phyloP scores from a whole-genome alignment of 176 grass and related monocot genomes.

The Puccinellia tenuiflora region DNA sequence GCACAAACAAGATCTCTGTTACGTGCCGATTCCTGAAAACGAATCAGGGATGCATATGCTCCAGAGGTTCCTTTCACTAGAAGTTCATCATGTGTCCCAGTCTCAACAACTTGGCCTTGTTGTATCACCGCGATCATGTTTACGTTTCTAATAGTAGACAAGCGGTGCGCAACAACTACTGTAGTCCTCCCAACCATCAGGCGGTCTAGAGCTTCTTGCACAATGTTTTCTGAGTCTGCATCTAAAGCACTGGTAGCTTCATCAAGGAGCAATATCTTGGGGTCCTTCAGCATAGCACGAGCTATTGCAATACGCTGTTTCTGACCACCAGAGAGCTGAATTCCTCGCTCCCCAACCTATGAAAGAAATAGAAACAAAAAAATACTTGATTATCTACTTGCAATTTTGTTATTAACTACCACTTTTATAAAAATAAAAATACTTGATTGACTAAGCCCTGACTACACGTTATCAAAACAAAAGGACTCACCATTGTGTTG shows the following conservation, averaged over 20 bases:
- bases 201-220: slow-evolving; percentile 91
- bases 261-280: slow-evolving; percentile 95
- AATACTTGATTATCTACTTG: background rate
- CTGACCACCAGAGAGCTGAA: slow-evolving; percentile 94
- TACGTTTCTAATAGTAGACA: slow-evolving; percentile 85
- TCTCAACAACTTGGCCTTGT: slow-evolving; percentile 92
- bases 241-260: slow-evolving; percentile 98
- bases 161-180: slow-evolving; percentile 87
- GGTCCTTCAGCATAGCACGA: slow-evolving; percentile 92
- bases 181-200: slow-evolving; percentile 96
- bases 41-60: slow-evolving; percentile 81
- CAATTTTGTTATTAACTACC: too few relatives aligned
- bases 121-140: slow-evolving; percentile 92
- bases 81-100: slow-evolving; percentile 82
- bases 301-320: slow-evolving; percentile 98
- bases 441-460: background rate
- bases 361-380: background rate
- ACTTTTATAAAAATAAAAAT: background rate
- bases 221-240: slow-evolving; percentile 87
- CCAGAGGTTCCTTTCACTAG: slow-evolving; percentile 70
- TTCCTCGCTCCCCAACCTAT: slow-evolving; percentile 88
- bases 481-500: slow-evolving; percentile 59
- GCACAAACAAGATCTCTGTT: slow-evolving; percentile 71
- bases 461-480: background rate
- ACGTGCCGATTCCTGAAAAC: slow-evolving; percentile 74